Conservation (phyloP, 2,329 filamentous ascomycete species). For the Colletotrichum cordylinicola region DNA sequence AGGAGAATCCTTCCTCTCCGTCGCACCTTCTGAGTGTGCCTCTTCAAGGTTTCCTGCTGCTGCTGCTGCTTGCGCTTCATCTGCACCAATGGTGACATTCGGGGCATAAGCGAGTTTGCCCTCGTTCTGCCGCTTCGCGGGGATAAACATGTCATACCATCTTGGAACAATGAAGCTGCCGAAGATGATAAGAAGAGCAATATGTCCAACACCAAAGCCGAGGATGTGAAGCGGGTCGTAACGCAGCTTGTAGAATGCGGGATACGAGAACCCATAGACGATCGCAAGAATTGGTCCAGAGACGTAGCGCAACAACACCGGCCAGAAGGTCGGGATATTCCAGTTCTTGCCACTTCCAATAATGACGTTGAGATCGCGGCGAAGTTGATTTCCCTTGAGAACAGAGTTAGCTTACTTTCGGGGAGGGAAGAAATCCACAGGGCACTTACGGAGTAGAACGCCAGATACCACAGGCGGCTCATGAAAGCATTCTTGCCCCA, state of each 20-base stretch:
- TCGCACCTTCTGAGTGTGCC: neutral
- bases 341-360: slow-evolving; percentile 61
- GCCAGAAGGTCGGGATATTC: slow-evolving; percentile 58
- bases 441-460: slow-evolving; percentile 60
- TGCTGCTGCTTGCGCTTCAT: slow-evolving; percentile 18
- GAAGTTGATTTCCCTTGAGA: slow-evolving; percentile 58
- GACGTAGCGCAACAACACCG: slow-evolving; percentile 54
- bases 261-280: slow-evolving; percentile 58
- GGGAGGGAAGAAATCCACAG: no score
- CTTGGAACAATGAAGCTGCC: slow-evolving; percentile 56
- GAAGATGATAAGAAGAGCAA: slow-evolving; percentile 51
- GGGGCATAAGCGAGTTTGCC: slow-evolving; percentile 39
- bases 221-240: slow-evolving; percentile 57
- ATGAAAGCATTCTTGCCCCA: slow-evolving; percentile 43
- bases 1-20: neutral
- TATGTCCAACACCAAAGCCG: slow-evolving; percentile 53
- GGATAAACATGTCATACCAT: slow-evolving; percentile 60
- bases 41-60: slow-evolving; percentile 4
- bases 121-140: slow-evolving; percentile 48
- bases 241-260: slow-evolving; percentile 50
- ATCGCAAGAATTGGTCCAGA: slow-evolving; percentile 55
- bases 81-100: slow-evolving; percentile 7
- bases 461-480: slow-evolving; percentile 56
- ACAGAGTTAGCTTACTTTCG: neutral
- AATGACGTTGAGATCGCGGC: slow-evolving; percentile 59